Base-by-base conservation (phyloP, 73 alveolate species). In the Paramecium biaurelia region DNA sequence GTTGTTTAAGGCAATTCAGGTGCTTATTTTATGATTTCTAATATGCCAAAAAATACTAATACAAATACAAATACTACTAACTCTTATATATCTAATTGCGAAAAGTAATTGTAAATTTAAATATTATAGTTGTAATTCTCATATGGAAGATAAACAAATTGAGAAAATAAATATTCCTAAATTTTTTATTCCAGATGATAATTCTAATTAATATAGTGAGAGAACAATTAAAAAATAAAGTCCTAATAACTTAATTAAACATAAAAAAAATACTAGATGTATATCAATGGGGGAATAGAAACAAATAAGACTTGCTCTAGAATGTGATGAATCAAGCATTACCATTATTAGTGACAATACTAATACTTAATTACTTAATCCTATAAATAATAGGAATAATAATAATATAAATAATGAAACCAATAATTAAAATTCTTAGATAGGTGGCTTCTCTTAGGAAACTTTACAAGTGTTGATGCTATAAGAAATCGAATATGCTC, bases 401-500 rank as follows among this genome's bases (percentile, higher is more conserved):
- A n/a, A 53, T 53, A 53, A 14, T 4, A 14, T n/a, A 53, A n/a
- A 1, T 1, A 70, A 12, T 26, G 34, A 26, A 26, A 70, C 3
- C 37, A 70, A 10, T 30, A n/a, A 14, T 26, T 7, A 79, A 79
- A 24, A 8, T 10, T 79, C 41, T 37, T 32, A 76, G 20, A 76
- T 70, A 28, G 85, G 68, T 7, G 89, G 68, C 18, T 76, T 37
- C 15, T 32, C 89, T 37, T 42, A 76, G 38, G 89, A 76, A 42
- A 38, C 89, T n/a, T 18, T 76, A 38, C 38, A 76, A 76, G 63
- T 28, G 0, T 76, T 76, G 41, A 76, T 76, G 89, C 70, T 76
- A 2, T n/a, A 32, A 87, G 93, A 87, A 67, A 32, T 24, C 10
- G 76, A 63, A 26, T 87, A 87, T 68, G 68, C 70, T 28, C 95